These are phyloP conservation scores for Globisporangium canariense DNA, from an alignment of 352 stramenopile species.

Conservation along the genomic window DNA sequence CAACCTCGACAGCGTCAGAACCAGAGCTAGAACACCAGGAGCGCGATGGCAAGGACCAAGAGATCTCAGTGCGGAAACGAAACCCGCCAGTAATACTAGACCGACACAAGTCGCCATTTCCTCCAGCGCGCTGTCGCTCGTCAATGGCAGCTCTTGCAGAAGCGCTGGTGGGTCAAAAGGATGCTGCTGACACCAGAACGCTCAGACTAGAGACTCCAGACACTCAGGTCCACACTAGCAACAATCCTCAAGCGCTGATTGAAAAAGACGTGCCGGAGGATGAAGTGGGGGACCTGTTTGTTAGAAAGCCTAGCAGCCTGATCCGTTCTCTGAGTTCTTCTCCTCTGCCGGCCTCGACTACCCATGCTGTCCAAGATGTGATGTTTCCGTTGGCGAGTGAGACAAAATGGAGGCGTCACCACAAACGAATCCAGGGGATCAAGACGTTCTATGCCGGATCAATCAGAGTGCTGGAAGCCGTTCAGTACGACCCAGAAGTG, in stretches of 20 bases:
- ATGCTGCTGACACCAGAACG: conserved; percentile 5
- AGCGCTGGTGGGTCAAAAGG: neutral
- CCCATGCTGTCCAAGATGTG: neutral
- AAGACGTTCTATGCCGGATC: conserved; percentile 29
- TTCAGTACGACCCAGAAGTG: conserved; percentile 6
- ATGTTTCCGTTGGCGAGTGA: conserved; percentile 26
- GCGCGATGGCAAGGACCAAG: neutral
- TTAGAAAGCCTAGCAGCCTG: neutral
- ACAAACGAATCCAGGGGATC: conserved; percentile 42
- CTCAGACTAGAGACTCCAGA: neutral
- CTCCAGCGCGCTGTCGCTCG: neutral
- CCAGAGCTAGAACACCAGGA: neutral
- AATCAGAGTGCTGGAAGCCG: conserved; percentile 20
- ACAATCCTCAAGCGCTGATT: neutral
- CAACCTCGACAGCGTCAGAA: neutral
- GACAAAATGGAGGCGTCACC: conserved; percentile 34
- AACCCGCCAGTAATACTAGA: neutral
- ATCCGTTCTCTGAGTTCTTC: neutral
- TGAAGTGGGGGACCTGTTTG: neutral
- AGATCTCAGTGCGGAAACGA: neutral
- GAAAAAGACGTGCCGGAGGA: neutral
- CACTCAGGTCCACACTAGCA: neutral
- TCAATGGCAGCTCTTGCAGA: conserved; percentile 5
- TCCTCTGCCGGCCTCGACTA: neutral
- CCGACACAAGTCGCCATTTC: neutral